These are phyloP conservation scores for Fagopyrum homotropicum DNA, from an alignment of 148 eudicot genomes.

Conservation along the genomic window DNA sequence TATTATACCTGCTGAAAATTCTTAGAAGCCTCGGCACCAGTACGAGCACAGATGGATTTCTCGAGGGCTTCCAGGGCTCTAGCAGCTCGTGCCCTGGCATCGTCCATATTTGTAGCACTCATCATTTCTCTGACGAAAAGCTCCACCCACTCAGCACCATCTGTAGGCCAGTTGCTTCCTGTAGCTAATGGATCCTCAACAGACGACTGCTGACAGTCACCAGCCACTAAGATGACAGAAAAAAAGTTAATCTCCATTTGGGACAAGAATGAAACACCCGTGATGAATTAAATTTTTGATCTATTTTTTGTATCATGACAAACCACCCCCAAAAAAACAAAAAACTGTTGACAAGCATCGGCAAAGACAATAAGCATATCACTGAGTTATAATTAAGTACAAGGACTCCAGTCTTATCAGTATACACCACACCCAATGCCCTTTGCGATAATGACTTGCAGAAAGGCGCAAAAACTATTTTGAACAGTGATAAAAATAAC, in stretches of 20 bases:
- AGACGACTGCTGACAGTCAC: constrained; percentile 28
- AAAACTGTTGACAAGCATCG: neutral
- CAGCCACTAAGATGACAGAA: constrained; percentile 24
- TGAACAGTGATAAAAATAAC: neutral
- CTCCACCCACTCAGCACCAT: constrained; percentile 89
- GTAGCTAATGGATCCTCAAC: constrained; percentile 25
- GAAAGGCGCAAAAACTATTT: neutral
- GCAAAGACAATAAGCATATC: no score
- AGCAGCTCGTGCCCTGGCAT: constrained; percentile 61
- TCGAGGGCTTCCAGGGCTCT: constrained; percentile 53
- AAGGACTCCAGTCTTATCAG: no score
- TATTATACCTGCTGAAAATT: constrained; percentile 43
- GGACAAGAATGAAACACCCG: neutral
- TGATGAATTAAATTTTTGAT: neutral
- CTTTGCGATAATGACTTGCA: neutral
- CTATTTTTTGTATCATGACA: neutral
- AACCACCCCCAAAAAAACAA: no score
- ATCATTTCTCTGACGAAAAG: constrained; percentile 68
- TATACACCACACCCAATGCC: neutral
- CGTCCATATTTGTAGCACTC: constrained; percentile 57
- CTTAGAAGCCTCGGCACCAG: constrained; percentile 39
- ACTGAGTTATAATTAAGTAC: no score
- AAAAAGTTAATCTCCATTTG: constrained; percentile 2
- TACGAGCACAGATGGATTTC: constrained; percentile 42
- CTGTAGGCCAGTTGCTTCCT: constrained; percentile 24